phyloP scores from a whole-genome alignment of 495 filamentous ascomycete species.

The Bacidia rubella region DNA sequence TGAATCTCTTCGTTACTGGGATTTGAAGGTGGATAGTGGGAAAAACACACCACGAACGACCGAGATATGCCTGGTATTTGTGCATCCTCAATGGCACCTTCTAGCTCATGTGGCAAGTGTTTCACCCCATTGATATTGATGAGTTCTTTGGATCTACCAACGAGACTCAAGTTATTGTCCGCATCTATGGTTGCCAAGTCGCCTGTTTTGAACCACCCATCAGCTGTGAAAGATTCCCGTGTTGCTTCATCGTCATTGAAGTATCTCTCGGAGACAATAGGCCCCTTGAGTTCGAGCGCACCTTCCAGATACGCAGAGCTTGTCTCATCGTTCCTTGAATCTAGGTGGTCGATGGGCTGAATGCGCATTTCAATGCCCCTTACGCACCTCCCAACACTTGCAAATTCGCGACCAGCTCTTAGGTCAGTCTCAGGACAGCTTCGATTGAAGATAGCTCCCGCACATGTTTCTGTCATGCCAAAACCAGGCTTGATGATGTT shows the following conservation, averaged over 20 bases:
- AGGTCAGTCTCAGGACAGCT: conserved; percentile 27
- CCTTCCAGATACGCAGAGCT: too few relatives aligned
- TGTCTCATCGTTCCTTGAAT: not conserved
- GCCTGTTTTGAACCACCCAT: conserved; percentile 78
- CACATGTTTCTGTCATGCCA: conserved; percentile 46
- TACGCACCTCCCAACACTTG: conserved; percentile 30
- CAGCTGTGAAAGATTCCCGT: conserved; percentile 46
- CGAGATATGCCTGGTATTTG: not conserved
- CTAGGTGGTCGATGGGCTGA: not conserved
- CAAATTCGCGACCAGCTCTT: conserved; percentile 15
- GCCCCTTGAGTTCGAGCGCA: conserved; percentile 25
- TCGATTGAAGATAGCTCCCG: conserved; percentile 30
- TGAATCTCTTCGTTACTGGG: too few relatives aligned
- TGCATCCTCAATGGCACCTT: not conserved
- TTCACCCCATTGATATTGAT: conserved; percentile 29
- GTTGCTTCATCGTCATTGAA: conserved; percentile 56
- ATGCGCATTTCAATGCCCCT: conserved; percentile 31
- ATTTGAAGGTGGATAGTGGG: not conserved
- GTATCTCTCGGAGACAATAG: conserved; percentile 67
- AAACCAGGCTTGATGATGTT: conserved; percentile 35
- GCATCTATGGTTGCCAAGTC: conserved; percentile 51
- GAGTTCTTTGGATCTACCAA: conserved; percentile 39
- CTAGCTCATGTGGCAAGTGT: conserved; percentile 1
- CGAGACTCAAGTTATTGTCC: conserved; percentile 40
- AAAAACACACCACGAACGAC: not conserved